Conservation (phyloP, 306 rosid species). For the Fagus crenata region DNA sequence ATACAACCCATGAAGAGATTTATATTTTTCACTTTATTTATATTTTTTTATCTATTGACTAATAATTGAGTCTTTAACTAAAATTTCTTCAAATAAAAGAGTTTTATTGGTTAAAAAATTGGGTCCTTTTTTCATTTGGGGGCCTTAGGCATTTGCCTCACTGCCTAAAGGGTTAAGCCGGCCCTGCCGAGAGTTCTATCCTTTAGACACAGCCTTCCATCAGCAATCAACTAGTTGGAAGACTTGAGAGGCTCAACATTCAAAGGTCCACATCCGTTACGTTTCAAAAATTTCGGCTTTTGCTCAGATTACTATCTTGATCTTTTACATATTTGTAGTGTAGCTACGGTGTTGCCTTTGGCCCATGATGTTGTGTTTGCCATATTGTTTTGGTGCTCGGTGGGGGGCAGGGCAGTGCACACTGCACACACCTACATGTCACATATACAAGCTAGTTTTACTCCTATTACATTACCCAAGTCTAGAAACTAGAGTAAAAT, state of each 20-base stretch:
- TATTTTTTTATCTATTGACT: too few species aligned
- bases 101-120: too few species aligned
- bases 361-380: constrained; percentile 12
- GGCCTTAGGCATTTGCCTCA: too few species aligned
- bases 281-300: background rate
- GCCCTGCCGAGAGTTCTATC: background rate
- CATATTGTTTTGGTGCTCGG: background rate
- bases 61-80: too few species aligned
- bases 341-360: background rate
- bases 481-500: background rate
- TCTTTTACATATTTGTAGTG: background rate
- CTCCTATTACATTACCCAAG: background rate
- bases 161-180: too few species aligned
- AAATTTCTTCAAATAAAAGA: too few species aligned
- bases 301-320: background rate
- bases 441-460: background rate
- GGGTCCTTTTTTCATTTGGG: too few species aligned
- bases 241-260: background rate
- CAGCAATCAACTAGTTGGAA: background rate
- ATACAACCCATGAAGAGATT: too few species aligned
- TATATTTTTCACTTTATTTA: too few species aligned
- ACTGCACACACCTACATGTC: background rate
- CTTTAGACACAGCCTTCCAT: background rate
- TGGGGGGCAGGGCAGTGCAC: background rate
- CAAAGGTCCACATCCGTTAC: background rate